Evolutionary conservation across 140 eudicot genomes (phyloP), one percentile per base, ranked within the genome.

Genomic region (Erigeron philadelphicus): DNA sequence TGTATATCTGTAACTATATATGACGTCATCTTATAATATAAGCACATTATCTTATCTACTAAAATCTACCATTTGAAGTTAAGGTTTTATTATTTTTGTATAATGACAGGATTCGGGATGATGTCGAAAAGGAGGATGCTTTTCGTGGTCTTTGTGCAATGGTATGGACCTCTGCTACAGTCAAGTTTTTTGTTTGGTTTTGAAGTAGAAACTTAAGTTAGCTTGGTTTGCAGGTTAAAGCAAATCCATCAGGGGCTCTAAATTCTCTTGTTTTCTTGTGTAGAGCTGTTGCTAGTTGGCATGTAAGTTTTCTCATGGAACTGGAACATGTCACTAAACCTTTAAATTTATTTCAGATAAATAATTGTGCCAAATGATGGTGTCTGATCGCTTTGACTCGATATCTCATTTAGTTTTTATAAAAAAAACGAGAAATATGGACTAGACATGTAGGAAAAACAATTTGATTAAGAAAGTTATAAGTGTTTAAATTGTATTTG

Each of bases 221-320:
- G 50, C 41, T 45, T 67, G 48, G 9, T 52, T 68, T 81, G 64
- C 90, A 92, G 98, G 98, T 92, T 72, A 88, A 76, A 80, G 89
- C 87, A 70, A 92, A 92, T 68, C 98, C 98, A 64, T 76, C 95
- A 3, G 98, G 93, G 49, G 96, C 96, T 63, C 69, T 92, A 72
- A 86, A 70, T 81, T 92, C 96, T 64, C 88, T 92, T 80, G 87
- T 77, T 45, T 81, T 81, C 77, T 72, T 89, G 84, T 82, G 93
- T 79, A 84, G 84, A 85, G 96, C 94, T 61, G 80, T 89, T 78
- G 94, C 96, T 31, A 89, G 98, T 67, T 92, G 98, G 98, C 98
- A 86, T 84, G 98, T 88, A 80, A 84, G 96, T 47, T 59, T 52
- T 18, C 19, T 11, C 9, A 17, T 40, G 40, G 5, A 31, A 31